Conservation (phyloP, 83 land plant species). For the Diphasiastrum complanatum region DNA sequence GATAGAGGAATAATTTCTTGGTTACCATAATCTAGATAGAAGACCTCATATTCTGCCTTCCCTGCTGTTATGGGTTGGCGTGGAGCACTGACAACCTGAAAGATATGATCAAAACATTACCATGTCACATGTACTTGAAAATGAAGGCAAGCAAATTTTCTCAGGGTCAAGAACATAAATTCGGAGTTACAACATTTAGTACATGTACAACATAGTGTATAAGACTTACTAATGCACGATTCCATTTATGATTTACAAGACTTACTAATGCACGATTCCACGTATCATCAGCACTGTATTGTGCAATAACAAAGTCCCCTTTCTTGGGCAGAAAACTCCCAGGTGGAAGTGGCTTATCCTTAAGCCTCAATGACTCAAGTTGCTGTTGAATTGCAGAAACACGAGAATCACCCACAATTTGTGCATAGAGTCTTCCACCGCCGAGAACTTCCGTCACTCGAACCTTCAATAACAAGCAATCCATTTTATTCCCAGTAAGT, state of each 20-base stretch:
- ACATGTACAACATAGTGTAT: no score
- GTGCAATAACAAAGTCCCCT: conserved; percentile 87
- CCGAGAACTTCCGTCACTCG: conserved; percentile 80
- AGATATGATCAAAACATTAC: background rate
- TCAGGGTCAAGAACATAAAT: background rate
- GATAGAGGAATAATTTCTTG: conserved; percentile 71
- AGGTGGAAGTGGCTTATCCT: conserved; percentile 66
- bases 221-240: background rate
- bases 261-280: conserved; percentile 96
- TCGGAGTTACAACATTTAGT: background rate
- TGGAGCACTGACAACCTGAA: conserved; percentile 83
- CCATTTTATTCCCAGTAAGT: no score
- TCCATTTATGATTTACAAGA: background rate
- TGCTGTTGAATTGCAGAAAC: conserved; percentile 70
- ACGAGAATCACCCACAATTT: conserved; percentile 62
- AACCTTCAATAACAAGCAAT: conserved; percentile 42
- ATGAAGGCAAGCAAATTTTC: conserved; percentile 7
- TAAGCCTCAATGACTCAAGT: conserved; percentile 56
- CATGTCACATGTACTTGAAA: no score
- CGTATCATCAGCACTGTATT: conserved; percentile 70
- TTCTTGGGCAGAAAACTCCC: conserved; percentile 67
- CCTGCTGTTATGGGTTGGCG: conserved; percentile 46
- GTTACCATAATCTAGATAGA: conserved; percentile 95
- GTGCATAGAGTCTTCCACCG: conserved; percentile 89
- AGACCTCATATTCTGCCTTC: conserved; percentile 75